A percentile compares a stretch with the other conserved stretches of the same genome.
Evolutionary conservation across 768 basidiomycete species (phyloP).

Genomic region (Russula compacta): DNA sequence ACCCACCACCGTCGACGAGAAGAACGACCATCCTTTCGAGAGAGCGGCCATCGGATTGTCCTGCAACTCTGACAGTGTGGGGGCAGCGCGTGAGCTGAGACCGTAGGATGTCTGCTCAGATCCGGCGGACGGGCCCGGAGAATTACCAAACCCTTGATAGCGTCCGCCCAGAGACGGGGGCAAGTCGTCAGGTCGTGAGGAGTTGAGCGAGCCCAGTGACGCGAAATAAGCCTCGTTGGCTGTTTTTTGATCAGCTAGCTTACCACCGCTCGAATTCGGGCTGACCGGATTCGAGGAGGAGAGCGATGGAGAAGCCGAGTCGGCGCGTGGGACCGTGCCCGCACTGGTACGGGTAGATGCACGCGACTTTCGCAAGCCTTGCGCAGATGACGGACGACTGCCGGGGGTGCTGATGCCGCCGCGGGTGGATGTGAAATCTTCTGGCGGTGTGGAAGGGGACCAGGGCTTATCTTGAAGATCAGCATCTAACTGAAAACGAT

Average conservation of each 20-base stretch:
- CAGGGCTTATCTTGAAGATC: conserved; percentile 67
- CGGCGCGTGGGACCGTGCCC: conserved; percentile 39
- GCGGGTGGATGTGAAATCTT: conserved; percentile 30
- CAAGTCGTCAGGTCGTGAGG: conserved; percentile 61
- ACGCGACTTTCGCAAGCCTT: conserved; percentile 83
- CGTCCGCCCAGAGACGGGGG: conserved; percentile 91
- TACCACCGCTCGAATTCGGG: conserved; percentile 37
- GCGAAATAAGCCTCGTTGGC: conserved; percentile 85
- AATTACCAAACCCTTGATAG: conserved; percentile 88
- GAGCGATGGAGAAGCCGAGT: conserved; percentile 48
- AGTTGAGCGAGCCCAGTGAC: conserved; percentile 75
- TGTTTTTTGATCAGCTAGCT: conserved; percentile 49
- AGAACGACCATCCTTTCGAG: conserved; percentile 93
- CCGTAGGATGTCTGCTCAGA: conserved; percentile 58
- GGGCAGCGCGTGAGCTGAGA: conserved; percentile 72
- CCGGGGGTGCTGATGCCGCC: conserved; percentile 37
- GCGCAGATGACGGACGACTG: conserved; percentile 56
- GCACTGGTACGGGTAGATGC: conserved; percentile 49
- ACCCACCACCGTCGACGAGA: conserved; percentile 74
- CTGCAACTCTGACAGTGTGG: conserved; percentile 73
- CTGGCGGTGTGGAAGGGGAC: conserved; percentile 66
- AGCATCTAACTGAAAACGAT: conserved; percentile 58
- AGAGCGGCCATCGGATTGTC: conserved; percentile 79
- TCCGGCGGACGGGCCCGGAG: conserved; percentile 49
- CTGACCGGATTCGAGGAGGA: conserved; percentile 31